Evolutionary conservation across 1,284 basidiomycete genomes (phyloP), one percentile per base, ranked within the genome.

Genomic region (Kwoniella shivajii): DNA sequence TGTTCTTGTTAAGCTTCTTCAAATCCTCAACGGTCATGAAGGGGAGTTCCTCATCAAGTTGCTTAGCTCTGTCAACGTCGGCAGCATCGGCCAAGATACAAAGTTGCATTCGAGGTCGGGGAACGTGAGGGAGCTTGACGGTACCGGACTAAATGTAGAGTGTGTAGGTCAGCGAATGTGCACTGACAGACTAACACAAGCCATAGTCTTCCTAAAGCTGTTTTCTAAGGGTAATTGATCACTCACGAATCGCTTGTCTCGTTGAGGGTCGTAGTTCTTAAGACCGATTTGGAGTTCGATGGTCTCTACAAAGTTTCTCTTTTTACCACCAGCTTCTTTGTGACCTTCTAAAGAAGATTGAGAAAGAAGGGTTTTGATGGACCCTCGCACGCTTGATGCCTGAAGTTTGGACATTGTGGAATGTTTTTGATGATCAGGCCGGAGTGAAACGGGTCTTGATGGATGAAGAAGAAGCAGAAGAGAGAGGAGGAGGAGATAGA

Each of bases 31-130:
- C 96, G 68, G 92, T 95, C 94, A 97, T 98, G 84, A 94, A 76
- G 56, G 73, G 72, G 49, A 76, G 71, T 68, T 76, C 73, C 66
- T 76, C 74, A 59, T 76, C 74, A 63, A 76, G 74, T 70, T 76
- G 74, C 73, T 76, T 76, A 20, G 74, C 74, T 63, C 73, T 90
- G 82, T 99, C 95, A 79, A 99, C 96, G 81, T 99, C 96, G 77
- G 89, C 89, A 48, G 94, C 95, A 82, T 99, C 95, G 65, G 94
- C 95, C 70, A 99, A 89, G 86, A 99, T 97, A 86, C 95, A 98
- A 78, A 99, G 88, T 73, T 90, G 90, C 95, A 99, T 98, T 82
- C 95, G 90, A 58, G 95, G 95, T 71, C 95, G 92, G 72, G 96
- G 96, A 68, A 98, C 86, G 78, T 96, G 86, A 73, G 95, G 95